These are phyloP conservation scores for Paecilomyces variotii DNA, from an alignment of 2,329 filamentous ascomycete genomes.

Conservation along the genomic window DNA sequence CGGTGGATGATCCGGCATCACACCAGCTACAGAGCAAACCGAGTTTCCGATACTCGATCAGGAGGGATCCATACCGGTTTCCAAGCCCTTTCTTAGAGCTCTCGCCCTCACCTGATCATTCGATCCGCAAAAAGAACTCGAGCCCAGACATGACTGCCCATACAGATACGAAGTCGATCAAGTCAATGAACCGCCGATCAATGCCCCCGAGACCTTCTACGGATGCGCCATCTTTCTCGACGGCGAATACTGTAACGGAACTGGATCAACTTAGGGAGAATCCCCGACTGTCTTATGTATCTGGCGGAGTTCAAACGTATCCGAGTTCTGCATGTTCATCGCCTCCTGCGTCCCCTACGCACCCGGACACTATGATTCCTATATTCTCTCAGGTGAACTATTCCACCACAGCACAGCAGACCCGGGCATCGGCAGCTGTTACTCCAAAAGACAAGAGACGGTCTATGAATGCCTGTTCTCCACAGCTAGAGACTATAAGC, in stretches of 20 bases:
- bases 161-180: constrained; percentile 3
- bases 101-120: background rate
- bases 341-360: constrained; percentile 7
- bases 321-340: constrained; percentile 1
- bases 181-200: constrained; percentile 11
- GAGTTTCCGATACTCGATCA: constrained; percentile 25
- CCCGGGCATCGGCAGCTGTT: constrained; percentile 2
- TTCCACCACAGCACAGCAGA: constrained; percentile 12
- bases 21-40: constrained; percentile 13
- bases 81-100: background rate
- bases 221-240: constrained; percentile 14
- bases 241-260: constrained; percentile 11
- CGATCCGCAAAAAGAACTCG: constrained; percentile 5
- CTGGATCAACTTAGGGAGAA: constrained; percentile 12
- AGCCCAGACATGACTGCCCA: constrained; percentile 2
- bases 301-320: constrained; percentile 16
- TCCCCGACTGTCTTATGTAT: constrained; percentile 15
- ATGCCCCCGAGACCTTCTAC: constrained; percentile 9
- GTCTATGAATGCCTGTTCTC: constrained; percentile 14
- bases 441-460: constrained; percentile 17
- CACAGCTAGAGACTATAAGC: constrained; percentile 4
- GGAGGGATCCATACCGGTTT: constrained; percentile 26
- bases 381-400: constrained; percentile 6
- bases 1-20: constrained; percentile 19
- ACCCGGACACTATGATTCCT: constrained; percentile 6